A percentile compares a stretch with the other conserved stretches of the same genome.
phyloP scores from a whole-genome alignment of 148 eudicot genomes.

The Hydrangea macrophylla region DNA sequence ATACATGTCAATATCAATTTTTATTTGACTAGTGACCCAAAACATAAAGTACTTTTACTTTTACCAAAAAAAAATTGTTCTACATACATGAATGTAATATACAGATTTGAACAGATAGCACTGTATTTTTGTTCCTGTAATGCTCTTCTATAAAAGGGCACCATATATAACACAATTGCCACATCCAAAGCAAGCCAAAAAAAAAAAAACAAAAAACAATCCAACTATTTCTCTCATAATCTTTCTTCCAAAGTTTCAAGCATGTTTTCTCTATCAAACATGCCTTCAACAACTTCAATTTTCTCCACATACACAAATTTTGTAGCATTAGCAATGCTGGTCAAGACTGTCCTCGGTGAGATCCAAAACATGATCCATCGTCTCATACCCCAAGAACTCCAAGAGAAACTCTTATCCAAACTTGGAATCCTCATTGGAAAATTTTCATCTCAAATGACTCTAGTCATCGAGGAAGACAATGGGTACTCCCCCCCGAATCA shows the following conservation, averaged over 20 bases:
- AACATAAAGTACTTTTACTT: too few relatives aligned
- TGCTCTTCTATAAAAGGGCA: conserved; percentile 3
- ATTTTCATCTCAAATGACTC: conserved; percentile 4
- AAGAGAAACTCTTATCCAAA: conserved; percentile 21
- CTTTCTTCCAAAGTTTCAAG: not conserved
- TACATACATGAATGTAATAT: too few relatives aligned
- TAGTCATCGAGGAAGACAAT: conserved; percentile 14
- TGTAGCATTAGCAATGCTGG: conserved; percentile 20
- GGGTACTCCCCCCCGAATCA: not conserved
- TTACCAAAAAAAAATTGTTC: too few relatives aligned
- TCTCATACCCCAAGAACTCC: conserved; percentile 19
- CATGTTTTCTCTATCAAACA: conserved; percentile 4
- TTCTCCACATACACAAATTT: conserved; percentile 13
- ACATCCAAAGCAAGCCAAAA: not conserved
- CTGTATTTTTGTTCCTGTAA: not conserved
- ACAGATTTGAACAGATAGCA: too few relatives aligned
- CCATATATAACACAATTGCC: not conserved
- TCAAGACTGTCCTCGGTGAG: conserved; percentile 1
- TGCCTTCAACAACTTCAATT: conserved; percentile 13
- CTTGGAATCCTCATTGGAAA: conserved; percentile 5
- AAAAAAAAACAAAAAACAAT: not conserved
- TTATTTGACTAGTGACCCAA: too few relatives aligned
- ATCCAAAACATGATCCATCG: conserved; percentile 11
- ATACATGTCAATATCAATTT: too few relatives aligned
- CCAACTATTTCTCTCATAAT: not conserved